Conservation (phyloP, 495 filamentous ascomycete genomes). For the Talaromyces thailandensis region DNA sequence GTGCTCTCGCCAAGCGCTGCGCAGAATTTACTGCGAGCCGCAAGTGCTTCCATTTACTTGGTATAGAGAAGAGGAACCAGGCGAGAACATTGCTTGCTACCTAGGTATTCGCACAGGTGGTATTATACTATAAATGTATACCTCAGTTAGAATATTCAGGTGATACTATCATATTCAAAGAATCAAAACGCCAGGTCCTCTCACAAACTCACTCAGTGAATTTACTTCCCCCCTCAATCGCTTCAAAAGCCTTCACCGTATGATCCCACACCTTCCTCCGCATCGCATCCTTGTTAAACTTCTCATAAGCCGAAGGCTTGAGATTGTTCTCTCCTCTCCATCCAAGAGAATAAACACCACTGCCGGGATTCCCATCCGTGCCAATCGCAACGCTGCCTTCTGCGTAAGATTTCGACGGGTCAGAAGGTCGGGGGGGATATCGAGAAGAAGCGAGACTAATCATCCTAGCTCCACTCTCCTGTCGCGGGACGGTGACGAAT, state of each 20-base stretch:
- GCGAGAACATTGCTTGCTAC: too few species aligned
- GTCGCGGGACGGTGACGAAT: neutral
- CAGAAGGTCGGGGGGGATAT: neutral
- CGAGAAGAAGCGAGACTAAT: slow-evolving; percentile 3
- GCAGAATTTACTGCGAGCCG: too few species aligned
- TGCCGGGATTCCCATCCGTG: slow-evolving; percentile 18
- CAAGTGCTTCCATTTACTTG: too few species aligned
- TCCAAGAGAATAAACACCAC: slow-evolving; percentile 27
- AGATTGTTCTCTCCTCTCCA: slow-evolving; percentile 24
- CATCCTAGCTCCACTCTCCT: slow-evolving; percentile 3
- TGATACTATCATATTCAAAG: too few species aligned
- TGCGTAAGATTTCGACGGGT: neutral
- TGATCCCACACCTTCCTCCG: slow-evolving; percentile 26
- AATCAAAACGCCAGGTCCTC: too few species aligned
- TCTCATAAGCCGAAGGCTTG: slow-evolving; percentile 14
- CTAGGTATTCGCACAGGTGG: too few species aligned
- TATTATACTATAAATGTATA: too few species aligned
- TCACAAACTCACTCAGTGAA: slow-evolving; percentile 3
- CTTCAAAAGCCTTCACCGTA: slow-evolving; percentile 25
- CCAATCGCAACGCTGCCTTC: slow-evolving; percentile 13
- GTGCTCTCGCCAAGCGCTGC: too few species aligned
- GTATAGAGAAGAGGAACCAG: too few species aligned
- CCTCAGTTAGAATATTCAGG: too few species aligned
- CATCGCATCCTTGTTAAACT: slow-evolving; percentile 20
- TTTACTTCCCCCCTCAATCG: slow-evolving; percentile 11